A percentile compares a stretch with the other conserved stretches of the same genome.
phyloP scores from a whole-genome alignment of 1,284 basidiomycete genomes.

The Schizophyllum amplum region DNA sequence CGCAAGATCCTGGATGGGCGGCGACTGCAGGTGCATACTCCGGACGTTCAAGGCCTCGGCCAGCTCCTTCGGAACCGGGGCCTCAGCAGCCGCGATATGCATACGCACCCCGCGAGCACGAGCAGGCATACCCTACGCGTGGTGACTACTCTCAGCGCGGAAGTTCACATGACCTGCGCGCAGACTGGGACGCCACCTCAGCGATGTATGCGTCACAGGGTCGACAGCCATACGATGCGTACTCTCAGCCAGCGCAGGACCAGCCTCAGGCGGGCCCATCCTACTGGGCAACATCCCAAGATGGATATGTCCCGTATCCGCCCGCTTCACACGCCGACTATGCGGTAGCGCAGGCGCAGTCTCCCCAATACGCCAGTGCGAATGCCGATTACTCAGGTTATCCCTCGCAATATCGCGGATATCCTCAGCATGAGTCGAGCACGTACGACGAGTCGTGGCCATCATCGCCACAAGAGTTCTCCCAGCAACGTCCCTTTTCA shows the following conservation, averaged over 20 bases:
- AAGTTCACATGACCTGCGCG: neutral
- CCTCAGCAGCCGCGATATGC: neutral
- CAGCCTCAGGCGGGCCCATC: too few species aligned
- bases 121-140: neutral
- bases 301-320: neutral
- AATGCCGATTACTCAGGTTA: neutral
- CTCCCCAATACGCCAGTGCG: neutral
- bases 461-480: neutral
- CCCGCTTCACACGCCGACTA: neutral
- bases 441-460: neutral
- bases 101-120: neutral
- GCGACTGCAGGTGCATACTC: neutral
- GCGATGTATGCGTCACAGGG: neutral
- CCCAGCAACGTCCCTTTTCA: neutral
- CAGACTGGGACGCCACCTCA: neutral
- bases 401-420: neutral
- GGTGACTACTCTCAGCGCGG: neutral
- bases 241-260: neutral
- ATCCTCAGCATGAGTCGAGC: neutral
- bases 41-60: neutral
- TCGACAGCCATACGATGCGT: neutral
- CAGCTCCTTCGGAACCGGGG: neutral
- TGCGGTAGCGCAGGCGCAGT: too few species aligned
- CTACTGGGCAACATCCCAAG: neutral
- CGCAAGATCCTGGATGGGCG: neutral